Percentiles rank a stretch among this genome's conserved stretches.
These are phyloP conservation scores for Kodamaea ohmeri DNA, from an alignment of 1,139 yeast species.

Conservation along the genomic window DNA sequence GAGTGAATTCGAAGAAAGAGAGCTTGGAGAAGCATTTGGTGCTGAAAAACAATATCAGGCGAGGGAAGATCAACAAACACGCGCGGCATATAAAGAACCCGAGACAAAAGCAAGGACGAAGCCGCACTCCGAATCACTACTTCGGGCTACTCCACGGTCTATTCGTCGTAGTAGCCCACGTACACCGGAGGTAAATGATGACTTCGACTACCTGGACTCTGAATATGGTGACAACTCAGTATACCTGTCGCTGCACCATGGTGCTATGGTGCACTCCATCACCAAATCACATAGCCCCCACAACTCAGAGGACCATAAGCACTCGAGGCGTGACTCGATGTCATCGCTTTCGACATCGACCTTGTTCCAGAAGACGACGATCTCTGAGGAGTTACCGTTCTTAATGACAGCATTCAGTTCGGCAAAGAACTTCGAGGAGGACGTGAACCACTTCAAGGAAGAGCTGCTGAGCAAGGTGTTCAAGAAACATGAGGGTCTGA, in stretches of 20 bases:
- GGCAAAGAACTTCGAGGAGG: slow-evolving; percentile 51
- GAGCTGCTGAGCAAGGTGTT: slow-evolving; percentile 17
- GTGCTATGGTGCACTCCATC: slow-evolving; percentile 42
- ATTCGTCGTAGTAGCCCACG: slow-evolving; percentile 13
- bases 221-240: slow-evolving; percentile 30
- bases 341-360: slow-evolving; percentile 30
- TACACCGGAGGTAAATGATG: slow-evolving; percentile 5
- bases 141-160: slow-evolving; percentile 7
- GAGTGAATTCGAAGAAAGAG: slow-evolving; percentile 1
- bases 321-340: slow-evolving; percentile 26
- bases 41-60: neutral
- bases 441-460: slow-evolving; percentile 38
- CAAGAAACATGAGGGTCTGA: slow-evolving; percentile 4
- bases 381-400: slow-evolving; percentile 55
- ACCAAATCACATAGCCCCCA: slow-evolving; percentile 21
- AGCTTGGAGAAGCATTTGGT: neutral
- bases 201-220: slow-evolving; percentile 28
- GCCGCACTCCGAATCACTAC: slow-evolving; percentile 2
- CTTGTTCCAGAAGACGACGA: slow-evolving; percentile 42
- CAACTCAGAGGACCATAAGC: neutral
- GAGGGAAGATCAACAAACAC: neutral
- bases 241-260: slow-evolving; percentile 33
- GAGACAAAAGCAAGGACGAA: neutral
- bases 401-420: slow-evolving; percentile 57
- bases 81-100: too few species aligned